Evolutionary conservation across 345 rosid genomes (phyloP).

Genomic region (Euphorbia peplus): DNA sequence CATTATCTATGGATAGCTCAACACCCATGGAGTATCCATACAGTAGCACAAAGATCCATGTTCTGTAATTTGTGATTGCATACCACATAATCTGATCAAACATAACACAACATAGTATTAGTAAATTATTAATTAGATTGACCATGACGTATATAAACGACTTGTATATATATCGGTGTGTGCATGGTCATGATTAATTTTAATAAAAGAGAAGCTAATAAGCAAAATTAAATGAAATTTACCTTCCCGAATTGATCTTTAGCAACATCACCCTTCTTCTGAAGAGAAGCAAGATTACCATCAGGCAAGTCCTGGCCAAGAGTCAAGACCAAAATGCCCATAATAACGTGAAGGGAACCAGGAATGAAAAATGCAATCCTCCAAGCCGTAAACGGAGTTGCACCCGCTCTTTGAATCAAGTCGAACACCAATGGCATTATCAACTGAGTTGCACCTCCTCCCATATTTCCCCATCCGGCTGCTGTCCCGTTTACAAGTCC

Average conservation of each 20-base stretch:
- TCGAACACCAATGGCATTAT: conserved; percentile 82
- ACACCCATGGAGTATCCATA: conserved; percentile 91
- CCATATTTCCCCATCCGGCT: conserved; percentile 96
- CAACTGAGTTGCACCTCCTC: conserved; percentile 85
- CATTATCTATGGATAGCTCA: conserved; percentile 74
- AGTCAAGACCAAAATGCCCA: conserved; percentile 67
- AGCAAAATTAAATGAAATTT: too few relatives aligned
- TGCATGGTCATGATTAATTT: too few relatives aligned
- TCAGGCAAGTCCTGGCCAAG: conserved; percentile 92
- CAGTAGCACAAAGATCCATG: conserved; percentile 83
- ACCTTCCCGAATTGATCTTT: neutral
- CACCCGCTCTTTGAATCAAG: conserved; percentile 42
- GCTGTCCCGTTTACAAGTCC: conserved; percentile 91
- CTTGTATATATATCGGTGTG: too few relatives aligned
- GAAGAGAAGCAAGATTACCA: conserved; percentile 65
- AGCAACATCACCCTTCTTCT: conserved; percentile 46
- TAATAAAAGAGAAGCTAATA: too few relatives aligned
- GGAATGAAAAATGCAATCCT: conserved; percentile 87
- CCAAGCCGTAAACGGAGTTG: conserved; percentile 86
- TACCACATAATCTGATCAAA: conserved; percentile 73
- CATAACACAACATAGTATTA: neutral
- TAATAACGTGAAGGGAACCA: conserved; percentile 61
- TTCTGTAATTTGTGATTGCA: conserved; percentile 78
- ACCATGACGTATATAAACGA: too few relatives aligned
- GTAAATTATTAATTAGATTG: too few relatives aligned